phyloP scores from a whole-genome alignment of 1,139 yeast species.

The Kodamaea alishanica region DNA sequence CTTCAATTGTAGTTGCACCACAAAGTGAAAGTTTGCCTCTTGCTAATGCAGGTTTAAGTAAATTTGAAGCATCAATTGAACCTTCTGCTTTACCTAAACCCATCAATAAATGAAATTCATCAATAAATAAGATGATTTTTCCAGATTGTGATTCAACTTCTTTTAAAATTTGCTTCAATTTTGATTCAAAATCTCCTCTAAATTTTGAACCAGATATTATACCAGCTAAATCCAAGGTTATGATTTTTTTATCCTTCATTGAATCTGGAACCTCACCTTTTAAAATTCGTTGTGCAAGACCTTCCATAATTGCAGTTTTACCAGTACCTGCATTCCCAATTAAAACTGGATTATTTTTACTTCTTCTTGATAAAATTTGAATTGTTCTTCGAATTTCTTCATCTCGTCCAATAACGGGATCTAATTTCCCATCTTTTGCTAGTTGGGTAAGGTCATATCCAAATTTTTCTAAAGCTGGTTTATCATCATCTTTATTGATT shows the following conservation, averaged over 20 bases:
- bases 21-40: slow-evolving; percentile 91
- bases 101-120: slow-evolving; percentile 85
- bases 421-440: slow-evolving; percentile 87
- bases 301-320: slow-evolving; percentile 95
- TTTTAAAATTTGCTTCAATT: slow-evolving; percentile 76
- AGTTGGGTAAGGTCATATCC: slow-evolving; percentile 86
- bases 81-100: slow-evolving; percentile 97
- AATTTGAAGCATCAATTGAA: slow-evolving; percentile 90
- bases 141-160: slow-evolving; percentile 86
- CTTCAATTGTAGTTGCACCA: slow-evolving; percentile 93
- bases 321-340: slow-evolving; percentile 98
- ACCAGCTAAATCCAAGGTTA: slow-evolving; percentile 83
- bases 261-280: slow-evolving; percentile 93
- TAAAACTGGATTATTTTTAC: slow-evolving; percentile 90
- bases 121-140: slow-evolving; percentile 77
- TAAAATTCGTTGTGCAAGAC: slow-evolving; percentile 87
- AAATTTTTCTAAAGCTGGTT: slow-evolving; percentile 78
- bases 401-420: slow-evolving; percentile 96
- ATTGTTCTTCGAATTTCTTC: slow-evolving; percentile 91
- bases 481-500: slow-evolving; percentile 47
- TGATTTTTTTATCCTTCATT: slow-evolving; percentile 77
- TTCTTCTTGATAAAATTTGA: slow-evolving; percentile 85
- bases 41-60: slow-evolving; percentile 90
- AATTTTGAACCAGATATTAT: slow-evolving; percentile 92
- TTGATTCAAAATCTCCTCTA: slow-evolving; percentile 93